Base-by-base conservation (phyloP, 2,329 filamentous ascomycete species). In the Fusarium sp. region DNA sequence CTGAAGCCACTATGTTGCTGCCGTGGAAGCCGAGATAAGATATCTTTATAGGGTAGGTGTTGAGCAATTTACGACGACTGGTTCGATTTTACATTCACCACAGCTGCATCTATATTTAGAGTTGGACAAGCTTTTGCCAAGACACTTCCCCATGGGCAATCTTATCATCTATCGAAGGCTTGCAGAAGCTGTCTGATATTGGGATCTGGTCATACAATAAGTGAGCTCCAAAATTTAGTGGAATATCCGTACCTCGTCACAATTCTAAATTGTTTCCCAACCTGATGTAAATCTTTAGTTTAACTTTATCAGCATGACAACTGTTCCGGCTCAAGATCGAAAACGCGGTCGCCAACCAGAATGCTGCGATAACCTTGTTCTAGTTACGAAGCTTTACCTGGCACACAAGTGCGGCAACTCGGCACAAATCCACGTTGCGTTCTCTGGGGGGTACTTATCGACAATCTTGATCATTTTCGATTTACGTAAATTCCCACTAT, bases 321-420 rank as follows among this genome's bases (percentile, higher is more conserved):
- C 12, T 33, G 4, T 33, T 33, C 31, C 31, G 12, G 12, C 31
- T 33, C 14, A 5, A 33, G 31, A 33, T 33, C 13, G 31, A 33
- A 33, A 20, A 31, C 10, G 22, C 10, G n/a, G 6, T 55, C 14
- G 26, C 56, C 56, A 59, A 59, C 56, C 56, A 49, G 2, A 59
- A 5, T 11, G 24, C 41, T 20, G 24, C 56, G 56, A 59, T 59
- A 59, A 59, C 41, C 56, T 49, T 59, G 24, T 59, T 59, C 42
- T 9, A 1, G 42, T 3, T 12, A 1, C 12, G 42, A 59, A 59
- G 41, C 42, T 36, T 7, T 7, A 48, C 26, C 18, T 14, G 6
- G 1, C 35, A 59, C 41, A 59, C 42, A 8, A 11, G 24, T 3
- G n/a, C 56, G 56, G 56, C 56, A 59, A 38, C 42, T 59, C 56